phyloP scores from a whole-genome alignment of 1,139 yeast species.

The Eremothecium sinecaudum region DNA sequence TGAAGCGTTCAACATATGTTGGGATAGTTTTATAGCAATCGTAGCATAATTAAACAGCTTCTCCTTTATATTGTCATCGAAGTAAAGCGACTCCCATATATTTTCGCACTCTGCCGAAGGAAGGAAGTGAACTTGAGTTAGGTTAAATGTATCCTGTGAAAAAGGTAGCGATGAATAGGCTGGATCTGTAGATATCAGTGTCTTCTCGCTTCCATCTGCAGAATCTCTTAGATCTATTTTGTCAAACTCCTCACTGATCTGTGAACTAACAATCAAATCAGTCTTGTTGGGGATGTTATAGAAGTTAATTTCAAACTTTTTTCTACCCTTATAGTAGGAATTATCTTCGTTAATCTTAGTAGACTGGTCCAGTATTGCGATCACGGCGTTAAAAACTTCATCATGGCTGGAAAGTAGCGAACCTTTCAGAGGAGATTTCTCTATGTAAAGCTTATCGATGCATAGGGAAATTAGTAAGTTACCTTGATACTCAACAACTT shows the following conservation, averaged over 20 bases:
- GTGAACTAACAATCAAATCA: background rate
- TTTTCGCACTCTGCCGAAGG: slow-evolving; percentile 27
- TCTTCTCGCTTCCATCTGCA: slow-evolving; percentile 10
- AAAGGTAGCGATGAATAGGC: slow-evolving; percentile 11
- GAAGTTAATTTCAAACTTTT: background rate
- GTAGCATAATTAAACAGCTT: slow-evolving; percentile 26
- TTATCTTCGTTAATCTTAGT: background rate
- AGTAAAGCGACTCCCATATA: slow-evolving; percentile 30
- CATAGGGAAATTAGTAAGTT: slow-evolving; percentile 27
- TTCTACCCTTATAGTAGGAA: background rate
- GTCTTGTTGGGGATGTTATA: background rate
- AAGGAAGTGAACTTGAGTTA: slow-evolving; percentile 17
- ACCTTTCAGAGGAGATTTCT: slow-evolving; percentile 8
- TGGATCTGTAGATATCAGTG: slow-evolving; percentile 8
- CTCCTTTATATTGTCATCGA: slow-evolving; percentile 24
- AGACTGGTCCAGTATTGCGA: background rate
- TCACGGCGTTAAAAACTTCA: background rate
- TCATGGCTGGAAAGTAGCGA: background rate
- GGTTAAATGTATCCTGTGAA: slow-evolving; percentile 16
- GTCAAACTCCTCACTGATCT: slow-evolving; percentile 20
- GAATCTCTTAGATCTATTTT: slow-evolving; percentile 20
- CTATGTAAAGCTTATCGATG: slow-evolving; percentile 21
- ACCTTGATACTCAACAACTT: slow-evolving; percentile 23
- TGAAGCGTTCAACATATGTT: slow-evolving; percentile 1
- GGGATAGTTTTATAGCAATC: slow-evolving; percentile 23